phyloP scores from a whole-genome alignment of 1,139 yeast genomes.

The Meyerozyma smithsonii region DNA sequence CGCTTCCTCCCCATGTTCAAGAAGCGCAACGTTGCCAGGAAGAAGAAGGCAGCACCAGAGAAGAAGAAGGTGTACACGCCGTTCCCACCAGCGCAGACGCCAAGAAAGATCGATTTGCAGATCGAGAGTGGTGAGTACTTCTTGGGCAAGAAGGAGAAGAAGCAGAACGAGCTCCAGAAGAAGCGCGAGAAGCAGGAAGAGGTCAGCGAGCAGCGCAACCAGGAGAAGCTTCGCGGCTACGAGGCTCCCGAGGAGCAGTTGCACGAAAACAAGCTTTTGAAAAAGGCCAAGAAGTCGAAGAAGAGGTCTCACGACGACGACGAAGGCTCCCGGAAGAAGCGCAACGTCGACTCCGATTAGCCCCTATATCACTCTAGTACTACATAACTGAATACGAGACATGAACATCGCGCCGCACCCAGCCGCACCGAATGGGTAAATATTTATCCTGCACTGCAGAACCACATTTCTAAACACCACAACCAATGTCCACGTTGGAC shows the following conservation, averaged over 20 bases:
- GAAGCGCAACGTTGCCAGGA: conserved; percentile 92
- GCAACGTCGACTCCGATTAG: not conserved
- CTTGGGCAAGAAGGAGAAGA: conserved; percentile 81
- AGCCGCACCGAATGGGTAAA: not conserved
- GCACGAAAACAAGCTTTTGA: conserved; percentile 32
- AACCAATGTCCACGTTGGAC: not conserved
- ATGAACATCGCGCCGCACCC: not conserved
- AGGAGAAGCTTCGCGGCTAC: conserved; percentile 72
- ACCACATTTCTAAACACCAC: not conserved
- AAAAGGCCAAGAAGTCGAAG: conserved; percentile 14
- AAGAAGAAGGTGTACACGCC: conserved; percentile 94
- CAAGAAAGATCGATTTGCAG: conserved; percentile 95
- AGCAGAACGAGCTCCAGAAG: conserved; percentile 64
- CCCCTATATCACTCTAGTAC: not conserved
- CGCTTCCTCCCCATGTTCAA: conserved; percentile 95
- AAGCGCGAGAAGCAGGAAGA: conserved; percentile 77
- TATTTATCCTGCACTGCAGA: not conserved
- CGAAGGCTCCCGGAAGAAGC: not conserved
- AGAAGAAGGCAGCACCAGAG: conserved; percentile 52
- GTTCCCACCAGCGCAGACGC: conserved; percentile 97
- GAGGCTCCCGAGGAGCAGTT: conserved; percentile 77
- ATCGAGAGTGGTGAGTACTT: conserved; percentile 98
- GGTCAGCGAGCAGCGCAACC: conserved; percentile 58
- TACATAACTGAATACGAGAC: conserved; percentile 2
- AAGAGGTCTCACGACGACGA: conserved; percentile 7